Base-by-base conservation (phyloP, 2,329 filamentous ascomycete genomes). In the Plenodomus biglobosus region DNA sequence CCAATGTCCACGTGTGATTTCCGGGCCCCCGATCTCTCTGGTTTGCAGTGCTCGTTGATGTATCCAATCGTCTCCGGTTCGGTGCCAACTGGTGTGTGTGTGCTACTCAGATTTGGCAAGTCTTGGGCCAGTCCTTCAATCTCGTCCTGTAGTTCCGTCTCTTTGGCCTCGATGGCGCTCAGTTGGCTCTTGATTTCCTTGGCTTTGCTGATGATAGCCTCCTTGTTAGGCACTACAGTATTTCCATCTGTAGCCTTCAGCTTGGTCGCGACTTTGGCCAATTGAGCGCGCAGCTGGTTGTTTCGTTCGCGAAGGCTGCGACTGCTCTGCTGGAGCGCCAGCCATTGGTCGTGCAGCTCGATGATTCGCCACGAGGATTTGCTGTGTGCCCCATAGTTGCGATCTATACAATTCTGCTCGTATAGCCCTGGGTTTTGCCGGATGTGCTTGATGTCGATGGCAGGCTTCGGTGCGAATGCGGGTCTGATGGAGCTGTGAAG, bases 1-100 rank as follows among this genome's bases (percentile, higher is more conserved):
- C 94, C 94, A 59, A 99, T 92, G 58, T 92, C 82, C 7, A 94
- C 87, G 70, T 96, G 92, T 0, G 88, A 92, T 36, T 84, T 80
- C 81, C 81, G 85, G 6, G 81, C 74, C 47, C 75, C 73, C 56
- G 65, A 70, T 59, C 50, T 62, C 15, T 53, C 57, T 30, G 55
- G 56, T 40, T 66, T 39, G 57, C 59, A 85, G 71, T 85, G 80
- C 48, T 86, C 80, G 71, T 95, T 95, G 76, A 97, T 88, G 69
- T 91, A 91, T 58, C 79, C 83, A 15, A 95, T 73, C 4, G 95
- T 73, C 34, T 76, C 73, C 1, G 87, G 81, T 50, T 86, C 78
- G 35, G 80, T 72, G 42, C 88, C 88, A 24, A 84, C 77, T 0
- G 94, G 94, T 13, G 92, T 95, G 42, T 84, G 76, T 3, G 79